phyloP scores from a whole-genome alignment of 805 yeast species.

The Ogataea allantospora region DNA sequence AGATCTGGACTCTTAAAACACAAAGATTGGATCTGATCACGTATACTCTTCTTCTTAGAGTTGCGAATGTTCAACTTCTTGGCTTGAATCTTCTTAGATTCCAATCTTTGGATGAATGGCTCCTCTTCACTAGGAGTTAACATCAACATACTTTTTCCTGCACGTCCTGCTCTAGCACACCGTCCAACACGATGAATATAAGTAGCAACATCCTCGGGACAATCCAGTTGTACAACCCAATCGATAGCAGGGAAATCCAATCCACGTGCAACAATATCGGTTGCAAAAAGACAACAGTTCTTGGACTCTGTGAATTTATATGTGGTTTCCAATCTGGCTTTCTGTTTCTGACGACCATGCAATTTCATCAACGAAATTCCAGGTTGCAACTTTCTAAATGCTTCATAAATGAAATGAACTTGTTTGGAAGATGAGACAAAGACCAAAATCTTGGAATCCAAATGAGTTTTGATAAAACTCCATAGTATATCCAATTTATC shows the following conservation, averaged over 20 bases:
- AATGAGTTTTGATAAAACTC: conserved; percentile 82
- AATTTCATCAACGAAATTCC: conserved; percentile 84
- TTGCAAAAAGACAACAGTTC: conserved; percentile 79
- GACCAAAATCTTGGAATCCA: conserved; percentile 76
- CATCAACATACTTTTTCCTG: conserved; percentile 80
- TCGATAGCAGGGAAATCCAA: conserved; percentile 90
- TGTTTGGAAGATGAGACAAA: conserved; percentile 87
- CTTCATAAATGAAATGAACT: conserved; percentile 85
- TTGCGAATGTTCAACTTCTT: conserved; percentile 72
- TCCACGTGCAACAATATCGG: conserved; percentile 91
- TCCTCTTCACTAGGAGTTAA: conserved; percentile 81
- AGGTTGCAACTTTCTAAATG: conserved; percentile 84
- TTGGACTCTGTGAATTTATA: conserved; percentile 74
- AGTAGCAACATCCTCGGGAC: conserved; percentile 88
- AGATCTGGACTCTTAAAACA: conserved; percentile 90
- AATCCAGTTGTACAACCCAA: conserved; percentile 92
- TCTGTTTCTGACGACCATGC: conserved; percentile 88
- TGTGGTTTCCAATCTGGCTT: conserved; percentile 82
- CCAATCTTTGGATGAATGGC: conserved; percentile 64
- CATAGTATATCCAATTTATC: conserved; percentile 85
- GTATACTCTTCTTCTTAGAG: conserved; percentile 69
- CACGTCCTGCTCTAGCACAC: conserved; percentile 82
- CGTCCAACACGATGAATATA: conserved; percentile 91
- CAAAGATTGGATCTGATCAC: conserved; percentile 81
- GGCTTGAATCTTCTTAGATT: conserved; percentile 63